These are phyloP conservation scores for Mycena pura DNA, from an alignment of 768 basidiomycete genomes.

Conservation along the genomic window DNA sequence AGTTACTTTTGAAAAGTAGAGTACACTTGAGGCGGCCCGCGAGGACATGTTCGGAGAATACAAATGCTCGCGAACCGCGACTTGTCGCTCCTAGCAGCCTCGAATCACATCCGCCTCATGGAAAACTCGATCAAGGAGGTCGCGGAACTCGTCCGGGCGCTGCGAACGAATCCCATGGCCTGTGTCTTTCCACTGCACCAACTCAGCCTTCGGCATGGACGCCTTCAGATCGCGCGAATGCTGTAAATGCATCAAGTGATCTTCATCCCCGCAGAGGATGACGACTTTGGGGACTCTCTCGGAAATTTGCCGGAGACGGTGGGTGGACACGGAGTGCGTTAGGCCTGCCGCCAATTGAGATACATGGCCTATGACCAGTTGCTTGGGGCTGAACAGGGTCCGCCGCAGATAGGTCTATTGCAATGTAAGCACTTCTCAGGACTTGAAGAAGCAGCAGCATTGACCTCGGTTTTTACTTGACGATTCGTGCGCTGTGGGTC, in stretches of 20 bases:
- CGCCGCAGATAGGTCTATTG: constrained; percentile 54
- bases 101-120: constrained; percentile 52
- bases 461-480: constrained; percentile 62
- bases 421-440: not conserved
- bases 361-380: constrained; percentile 63
- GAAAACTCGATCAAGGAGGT: constrained; percentile 60
- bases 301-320: constrained; percentile 56
- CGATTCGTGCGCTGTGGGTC: constrained; percentile 70
- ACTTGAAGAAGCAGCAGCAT: constrained; percentile 8
- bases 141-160: constrained; percentile 54
- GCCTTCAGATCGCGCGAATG: constrained; percentile 60
- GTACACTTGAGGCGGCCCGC: too few species aligned
- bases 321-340: constrained; percentile 63
- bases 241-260: constrained; percentile 57
- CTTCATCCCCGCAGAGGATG: constrained; percentile 71
- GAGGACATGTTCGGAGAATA: too few species aligned
- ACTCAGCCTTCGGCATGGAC: constrained; percentile 64
- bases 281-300: constrained; percentile 65
- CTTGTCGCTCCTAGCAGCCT: too few species aligned
- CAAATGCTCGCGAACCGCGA: too few species aligned
- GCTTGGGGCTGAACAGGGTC: constrained; percentile 61
- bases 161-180: constrained; percentile 74
- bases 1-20: too few species aligned
- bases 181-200: constrained; percentile 60
- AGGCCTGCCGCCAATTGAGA: constrained; percentile 75